A percentile compares a stretch with the other conserved stretches of the same genome.
Evolutionary conservation across 1,139 yeast genomes (phyloP).

Genomic region (Tardiomyces blankii): DNA sequence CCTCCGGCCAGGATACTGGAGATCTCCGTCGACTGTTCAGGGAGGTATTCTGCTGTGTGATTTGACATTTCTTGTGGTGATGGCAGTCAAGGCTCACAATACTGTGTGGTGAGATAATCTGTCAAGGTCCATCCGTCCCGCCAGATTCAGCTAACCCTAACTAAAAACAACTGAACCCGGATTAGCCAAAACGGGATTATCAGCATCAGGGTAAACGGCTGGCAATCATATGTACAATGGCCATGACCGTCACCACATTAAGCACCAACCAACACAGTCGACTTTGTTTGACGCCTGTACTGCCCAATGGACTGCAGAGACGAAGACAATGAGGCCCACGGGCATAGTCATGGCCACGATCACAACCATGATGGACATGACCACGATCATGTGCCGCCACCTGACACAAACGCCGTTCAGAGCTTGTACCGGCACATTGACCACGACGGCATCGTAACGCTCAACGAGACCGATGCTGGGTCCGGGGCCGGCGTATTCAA

Average conservation of each 20-base stretch:
- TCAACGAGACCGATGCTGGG: constrained; percentile 48
- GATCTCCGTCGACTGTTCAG: constrained; percentile 32
- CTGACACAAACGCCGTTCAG: constrained; percentile 61
- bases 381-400: constrained; percentile 47
- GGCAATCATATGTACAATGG: too few relatives aligned
- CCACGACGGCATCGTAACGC: constrained; percentile 46
- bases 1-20: constrained; percentile 89
- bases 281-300: too few relatives aligned
- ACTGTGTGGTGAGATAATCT: too few relatives aligned
- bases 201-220: too few relatives aligned
- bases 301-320: not conserved
- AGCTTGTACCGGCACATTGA: constrained; percentile 55
- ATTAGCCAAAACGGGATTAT: too few relatives aligned
- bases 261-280: too few relatives aligned
- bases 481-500: constrained; percentile 36
- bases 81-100: not conserved
- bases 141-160: too few relatives aligned
- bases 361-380: constrained; percentile 19
- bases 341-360: constrained; percentile 9
- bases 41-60: not conserved
- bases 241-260: too few relatives aligned
- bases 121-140: too few relatives aligned
- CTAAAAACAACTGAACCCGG: too few relatives aligned
- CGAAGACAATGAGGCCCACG: not conserved
- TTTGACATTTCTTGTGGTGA: not conserved